A percentile compares a stretch with the other conserved stretches of the same genome.
phyloP scores from a whole-genome alignment of 1,284 basidiomycete species.

The Fereydounia khargensis region DNA sequence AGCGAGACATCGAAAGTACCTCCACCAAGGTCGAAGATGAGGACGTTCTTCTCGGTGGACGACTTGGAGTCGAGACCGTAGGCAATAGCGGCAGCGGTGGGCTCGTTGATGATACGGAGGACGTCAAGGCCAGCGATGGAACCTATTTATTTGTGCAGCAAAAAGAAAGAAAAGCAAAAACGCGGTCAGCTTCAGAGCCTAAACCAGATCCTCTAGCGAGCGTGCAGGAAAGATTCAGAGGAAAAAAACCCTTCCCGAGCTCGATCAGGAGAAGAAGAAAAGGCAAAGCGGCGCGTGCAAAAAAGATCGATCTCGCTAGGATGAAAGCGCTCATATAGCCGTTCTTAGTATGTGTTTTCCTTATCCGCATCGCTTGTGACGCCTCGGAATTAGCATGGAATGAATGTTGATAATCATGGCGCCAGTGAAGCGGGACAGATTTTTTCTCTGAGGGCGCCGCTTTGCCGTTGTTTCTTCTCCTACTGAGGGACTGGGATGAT shows the following conservation, averaged over 20 bases:
- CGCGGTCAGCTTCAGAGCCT: slow-evolving; percentile 6
- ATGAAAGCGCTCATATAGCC: slow-evolving; percentile 49
- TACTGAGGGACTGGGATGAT: too few species aligned
- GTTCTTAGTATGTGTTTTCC: slow-evolving; percentile 45
- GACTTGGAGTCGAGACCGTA: slow-evolving; percentile 63
- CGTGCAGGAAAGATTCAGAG: too few species aligned
- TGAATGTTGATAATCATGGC: too few species aligned
- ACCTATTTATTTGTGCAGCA: slow-evolving; percentile 52
- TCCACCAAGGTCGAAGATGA: slow-evolving; percentile 99
- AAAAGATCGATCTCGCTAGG: background rate
- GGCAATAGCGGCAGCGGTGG: slow-evolving; percentile 61
- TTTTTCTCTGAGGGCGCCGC: too few species aligned
- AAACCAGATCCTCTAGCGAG: too few species aligned
- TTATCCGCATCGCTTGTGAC: slow-evolving; percentile 35
- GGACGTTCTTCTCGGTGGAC: slow-evolving; percentile 79
- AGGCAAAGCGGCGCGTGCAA: background rate
- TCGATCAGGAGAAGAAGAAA: too few species aligned
- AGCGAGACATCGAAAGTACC: slow-evolving; percentile 72
- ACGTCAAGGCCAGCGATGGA: slow-evolving; percentile 68
- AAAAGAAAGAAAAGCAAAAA: background rate
- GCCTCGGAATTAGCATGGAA: slow-evolving; percentile 58
- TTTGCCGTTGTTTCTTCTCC: too few species aligned
- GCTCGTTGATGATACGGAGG: slow-evolving; percentile 71
- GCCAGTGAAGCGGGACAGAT: too few species aligned
- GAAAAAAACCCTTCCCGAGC: too few species aligned